Evolutionary conservation across 805 yeast species (phyloP).

Genomic region (Kodamaea nitidulidarum): DNA sequence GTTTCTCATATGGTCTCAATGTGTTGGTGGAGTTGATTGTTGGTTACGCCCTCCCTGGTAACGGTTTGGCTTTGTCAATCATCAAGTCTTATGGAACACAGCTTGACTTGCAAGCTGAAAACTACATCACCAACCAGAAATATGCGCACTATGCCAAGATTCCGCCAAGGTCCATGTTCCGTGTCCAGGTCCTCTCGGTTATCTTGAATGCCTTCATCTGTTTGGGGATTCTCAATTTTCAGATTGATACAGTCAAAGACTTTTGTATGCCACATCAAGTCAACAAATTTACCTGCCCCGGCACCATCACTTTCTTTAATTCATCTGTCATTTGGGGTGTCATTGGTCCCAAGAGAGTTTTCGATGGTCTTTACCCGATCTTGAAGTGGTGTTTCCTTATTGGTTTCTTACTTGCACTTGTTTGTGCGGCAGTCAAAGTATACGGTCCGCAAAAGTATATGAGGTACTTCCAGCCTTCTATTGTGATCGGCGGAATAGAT

Average conservation of each 20-base stretch:
- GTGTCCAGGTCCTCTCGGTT: slow-evolving; percentile 25
- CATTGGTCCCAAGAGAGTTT: slow-evolving; percentile 35
- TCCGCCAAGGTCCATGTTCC: slow-evolving; percentile 58
- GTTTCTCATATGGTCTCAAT: slow-evolving; percentile 30
- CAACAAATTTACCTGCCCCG: slow-evolving; percentile 30
- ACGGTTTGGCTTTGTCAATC: slow-evolving; percentile 37
- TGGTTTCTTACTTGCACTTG: slow-evolving; percentile 26
- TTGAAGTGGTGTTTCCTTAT: slow-evolving; percentile 33
- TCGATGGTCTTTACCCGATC: slow-evolving; percentile 29
- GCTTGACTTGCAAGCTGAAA: slow-evolving; percentile 54
- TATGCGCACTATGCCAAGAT: slow-evolving; percentile 62
- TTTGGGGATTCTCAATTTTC: slow-evolving; percentile 21
- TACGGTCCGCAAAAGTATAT: slow-evolving; percentile 16
- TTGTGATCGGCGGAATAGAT: slow-evolving; percentile 30
- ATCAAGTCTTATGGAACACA: slow-evolving; percentile 58
- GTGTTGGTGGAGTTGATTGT: slow-evolving; percentile 35
- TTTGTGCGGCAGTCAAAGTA: slow-evolving; percentile 15
- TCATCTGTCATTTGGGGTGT: slow-evolving; percentile 65
- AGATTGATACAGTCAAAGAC: slow-evolving; percentile 14
- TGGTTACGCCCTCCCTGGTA: slow-evolving; percentile 37
- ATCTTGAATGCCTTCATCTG: slow-evolving; percentile 19
- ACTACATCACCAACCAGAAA: slow-evolving; percentile 54
- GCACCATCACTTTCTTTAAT: slow-evolving; percentile 38
- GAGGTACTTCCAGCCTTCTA: slow-evolving; percentile 32
- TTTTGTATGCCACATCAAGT: slow-evolving; percentile 18